Base-by-base conservation (phyloP, 108 stramenopile species). In the Cylindrotheca closterium region DNA sequence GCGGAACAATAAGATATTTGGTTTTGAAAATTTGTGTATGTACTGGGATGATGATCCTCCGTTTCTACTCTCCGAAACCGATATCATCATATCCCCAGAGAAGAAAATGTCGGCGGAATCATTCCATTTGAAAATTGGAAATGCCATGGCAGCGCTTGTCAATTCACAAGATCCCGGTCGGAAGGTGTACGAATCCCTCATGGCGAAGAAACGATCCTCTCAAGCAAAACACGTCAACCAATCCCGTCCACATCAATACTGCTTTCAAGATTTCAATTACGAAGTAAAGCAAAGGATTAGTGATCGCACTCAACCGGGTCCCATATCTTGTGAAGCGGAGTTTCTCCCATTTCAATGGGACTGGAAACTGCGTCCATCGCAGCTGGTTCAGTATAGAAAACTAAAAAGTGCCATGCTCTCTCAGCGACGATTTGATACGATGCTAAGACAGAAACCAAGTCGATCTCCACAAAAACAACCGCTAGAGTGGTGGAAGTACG, bases 31-130 rank as follows among this genome's bases (percentile, higher is more conserved):
- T 50, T 47, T 85, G 42, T 64, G 62, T 12, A 60, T 92, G 49
- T 92, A 92, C 71, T 92, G 91, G 91, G 91, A 92, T 65, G 78
- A 89, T 55, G 79, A 68, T 25, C 82, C 87, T 21, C 68, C 79
- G 4, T 79, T 87, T 46, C 51, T 92, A 1, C 28, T 92, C 27
- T 82, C 85, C 3, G 91, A 89, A 58, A 85, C 77, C 56, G 75
- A 81, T 37, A 42, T 87, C 2, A 50, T 92, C 3, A 61, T 58
- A 56, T 65, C 47, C 46, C 52, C 60, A 23, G 73, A 60, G 33
- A 79, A 62, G n/a, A 73, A 74, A 56, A 46, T 89, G 4, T 73
- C 85, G 8, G 32, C 76, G 1, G 70, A 79, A 18, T 73, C 76
- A 60, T 49, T 79, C n/a, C 75, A 76, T 48, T 55, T 69, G 19